Evolutionary conservation across 1,139 yeast genomes (phyloP).

Genomic region (Diutina scorzettiae): DNA sequence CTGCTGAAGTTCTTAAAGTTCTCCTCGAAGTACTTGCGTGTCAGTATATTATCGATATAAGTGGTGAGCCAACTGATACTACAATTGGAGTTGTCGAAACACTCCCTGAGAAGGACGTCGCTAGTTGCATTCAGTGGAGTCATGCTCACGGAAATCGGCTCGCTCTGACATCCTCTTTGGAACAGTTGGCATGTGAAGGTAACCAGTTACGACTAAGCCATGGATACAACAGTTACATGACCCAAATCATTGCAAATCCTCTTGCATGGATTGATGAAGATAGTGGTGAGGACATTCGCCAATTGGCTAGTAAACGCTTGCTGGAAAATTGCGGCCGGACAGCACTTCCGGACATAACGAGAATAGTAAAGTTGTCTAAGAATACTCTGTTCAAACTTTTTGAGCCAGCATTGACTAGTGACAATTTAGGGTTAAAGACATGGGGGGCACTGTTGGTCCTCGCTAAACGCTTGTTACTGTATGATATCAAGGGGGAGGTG

Average conservation of each 20-base stretch:
- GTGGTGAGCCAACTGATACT: conserved; percentile 7
- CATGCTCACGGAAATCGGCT: conserved; percentile 21
- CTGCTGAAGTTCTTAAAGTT: conserved; percentile 30
- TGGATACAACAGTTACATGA: conserved; percentile 47
- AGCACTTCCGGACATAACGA: conserved; percentile 61
- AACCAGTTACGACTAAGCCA: conserved; percentile 14
- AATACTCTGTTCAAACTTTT: conserved; percentile 27
- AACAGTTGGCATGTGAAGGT: conserved; percentile 18
- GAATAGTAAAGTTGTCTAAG: conserved; percentile 21
- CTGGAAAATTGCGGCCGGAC: conserved; percentile 82
- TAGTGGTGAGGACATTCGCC: conserved; percentile 21
- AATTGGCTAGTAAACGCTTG: conserved; percentile 46
- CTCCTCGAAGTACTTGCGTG: conserved; percentile 42
- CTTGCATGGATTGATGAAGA: conserved; percentile 33
- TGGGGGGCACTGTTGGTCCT: conserved; percentile 88
- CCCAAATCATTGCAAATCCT: conserved; percentile 47
- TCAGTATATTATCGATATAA: conserved; percentile 44
- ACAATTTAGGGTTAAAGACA: conserved; percentile 81
- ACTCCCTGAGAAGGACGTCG: background rate
- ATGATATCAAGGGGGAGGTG: conserved; percentile 26
- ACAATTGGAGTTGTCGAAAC: background rate
- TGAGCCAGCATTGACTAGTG: conserved; percentile 83
- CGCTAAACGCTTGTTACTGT: conserved; percentile 37
- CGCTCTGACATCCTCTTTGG: conserved; percentile 14
- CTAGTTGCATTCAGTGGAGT: conserved; percentile 24